Base-by-base conservation (phyloP, 257 asterid genomes). In the Nicotiana knightiana region DNA sequence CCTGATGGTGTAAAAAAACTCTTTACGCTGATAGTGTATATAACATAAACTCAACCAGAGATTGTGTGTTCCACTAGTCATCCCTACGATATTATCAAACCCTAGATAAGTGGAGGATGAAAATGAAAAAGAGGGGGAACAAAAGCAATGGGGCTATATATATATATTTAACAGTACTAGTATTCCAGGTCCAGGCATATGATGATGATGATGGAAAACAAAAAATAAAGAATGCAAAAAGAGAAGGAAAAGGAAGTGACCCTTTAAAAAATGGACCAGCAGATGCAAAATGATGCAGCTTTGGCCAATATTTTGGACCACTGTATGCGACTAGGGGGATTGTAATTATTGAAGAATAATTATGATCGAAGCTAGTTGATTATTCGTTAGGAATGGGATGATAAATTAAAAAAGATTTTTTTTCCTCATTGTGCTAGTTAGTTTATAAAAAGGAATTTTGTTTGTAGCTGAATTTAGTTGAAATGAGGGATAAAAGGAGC, bases 331-430 rank as follows among this genome's bases (percentile, higher is more conserved):
- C 77, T 77, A 86, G 86, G 85, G 59, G 51, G 0, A 9, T 62
- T 86, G 91, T 85, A 90, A 92, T 91, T 90, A 92, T 91, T 88
- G 87, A 86, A 75, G 85, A 88, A 91, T 88, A 43, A 43, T 43
- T 82, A 86, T 90, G 84, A 87, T 88, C 85, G 86, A 85, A 82
- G 86, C 55, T 66, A 32, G 75, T 28, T 66, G 39, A 66, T 66
- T 12, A 46, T 6, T 53, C 17, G 58, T 53, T 53, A 53, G 58
- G 58, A 53, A 53, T 53, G 15, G 3, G 18, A 7, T 68, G 12
- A 68, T 33, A 33, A 68, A 51, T 15, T 33, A 6, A 35, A 24
- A 59, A n/a, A 62, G 18, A 4, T 13, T 35, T 35, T 10, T 3
- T 10, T 26, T 15, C 26, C n/a, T 39, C 4, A 39, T 85, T 75